Conservation (phyloP, 2,329 filamentous ascomycete genomes). For the Alternaria sp. region DNA sequence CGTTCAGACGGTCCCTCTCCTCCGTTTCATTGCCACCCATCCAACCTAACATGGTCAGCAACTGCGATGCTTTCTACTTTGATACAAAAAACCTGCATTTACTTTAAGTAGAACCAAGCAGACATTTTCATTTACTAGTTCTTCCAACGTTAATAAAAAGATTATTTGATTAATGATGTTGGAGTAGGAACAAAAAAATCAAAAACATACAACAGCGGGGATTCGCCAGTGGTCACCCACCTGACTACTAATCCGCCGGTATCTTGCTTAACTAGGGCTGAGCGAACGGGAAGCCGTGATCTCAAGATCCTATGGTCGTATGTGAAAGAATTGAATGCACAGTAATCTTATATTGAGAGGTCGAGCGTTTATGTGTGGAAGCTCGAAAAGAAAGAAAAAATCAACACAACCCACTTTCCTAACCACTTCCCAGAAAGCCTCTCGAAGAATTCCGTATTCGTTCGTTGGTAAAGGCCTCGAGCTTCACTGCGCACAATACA, state of each 20-base stretch:
- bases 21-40: too few relatives aligned
- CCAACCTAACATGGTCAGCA: too few relatives aligned
- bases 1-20: too few relatives aligned
- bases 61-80: too few relatives aligned
- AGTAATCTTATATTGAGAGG: neutral
- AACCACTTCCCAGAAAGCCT: conserved; percentile 63
- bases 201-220: conserved; percentile 17
- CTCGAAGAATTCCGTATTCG: conserved; percentile 70
- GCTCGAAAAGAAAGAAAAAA: too few relatives aligned
- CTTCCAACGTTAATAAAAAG: neutral
- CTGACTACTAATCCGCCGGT: conserved; percentile 11
- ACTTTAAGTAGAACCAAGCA: too few relatives aligned
- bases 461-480: conserved; percentile 75
- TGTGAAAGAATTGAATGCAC: neutral
- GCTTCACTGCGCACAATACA: conserved; percentile 75
- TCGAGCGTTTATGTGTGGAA: neutral
- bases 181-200: neutral
- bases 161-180: neutral
- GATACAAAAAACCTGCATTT: too few relatives aligned
- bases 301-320: conserved; percentile 13
- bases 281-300: conserved; percentile 12
- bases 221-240: conserved; percentile 13
- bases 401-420: neutral
- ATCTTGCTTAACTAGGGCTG: conserved; percentile 6
- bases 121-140: too few relatives aligned